These are phyloP conservation scores for Penicillium occitanis DNA, from an alignment of 2,329 filamentous ascomycete species.

Conservation along the genomic window DNA sequence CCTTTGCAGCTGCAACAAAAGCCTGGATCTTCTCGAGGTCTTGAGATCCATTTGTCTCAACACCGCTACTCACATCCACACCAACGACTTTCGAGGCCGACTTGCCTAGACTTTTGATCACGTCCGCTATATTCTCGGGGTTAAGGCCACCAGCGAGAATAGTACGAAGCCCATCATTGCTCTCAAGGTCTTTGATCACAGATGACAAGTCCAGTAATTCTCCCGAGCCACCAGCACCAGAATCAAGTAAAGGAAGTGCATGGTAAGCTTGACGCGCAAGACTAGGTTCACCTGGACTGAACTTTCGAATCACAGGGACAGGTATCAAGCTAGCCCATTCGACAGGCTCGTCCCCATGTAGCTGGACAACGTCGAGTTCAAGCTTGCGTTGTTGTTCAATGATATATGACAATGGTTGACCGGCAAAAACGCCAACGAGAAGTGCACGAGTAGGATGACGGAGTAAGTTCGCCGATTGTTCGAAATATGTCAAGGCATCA, in stretches of 20 bases:
- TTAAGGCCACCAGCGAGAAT: constrained; percentile 83
- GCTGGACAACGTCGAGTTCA: constrained; percentile 81
- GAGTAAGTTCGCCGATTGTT: constrained; percentile 51
- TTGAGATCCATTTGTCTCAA: constrained; percentile 81
- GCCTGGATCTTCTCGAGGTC: constrained; percentile 74
- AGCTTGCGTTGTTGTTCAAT: constrained; percentile 74
- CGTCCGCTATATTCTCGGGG: constrained; percentile 71
- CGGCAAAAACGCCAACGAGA: constrained; percentile 90
- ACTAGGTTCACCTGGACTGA: constrained; percentile 72
- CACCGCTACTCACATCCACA: constrained; percentile 92
- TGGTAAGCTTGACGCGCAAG: constrained; percentile 77
- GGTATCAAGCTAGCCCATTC: constrained; percentile 91
- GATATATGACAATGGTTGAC: constrained; percentile 82
- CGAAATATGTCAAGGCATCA: constrained; percentile 67
- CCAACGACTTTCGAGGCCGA: constrained; percentile 66
- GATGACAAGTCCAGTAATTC: constrained; percentile 70
- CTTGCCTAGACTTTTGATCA: constrained; percentile 63
- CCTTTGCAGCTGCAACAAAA: constrained; percentile 76
- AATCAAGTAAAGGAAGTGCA: constrained; percentile 78
- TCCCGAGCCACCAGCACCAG: constrained; percentile 78
- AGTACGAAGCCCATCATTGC: constrained; percentile 69
- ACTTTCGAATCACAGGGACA: constrained; percentile 85
- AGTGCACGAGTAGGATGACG: constrained; percentile 63
- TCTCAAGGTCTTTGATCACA: constrained; percentile 65
- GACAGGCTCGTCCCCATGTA: constrained; percentile 87